These are phyloP conservation scores for Lipomyces orientalis DNA, from an alignment of 805 yeast species.

Conservation along the genomic window DNA sequence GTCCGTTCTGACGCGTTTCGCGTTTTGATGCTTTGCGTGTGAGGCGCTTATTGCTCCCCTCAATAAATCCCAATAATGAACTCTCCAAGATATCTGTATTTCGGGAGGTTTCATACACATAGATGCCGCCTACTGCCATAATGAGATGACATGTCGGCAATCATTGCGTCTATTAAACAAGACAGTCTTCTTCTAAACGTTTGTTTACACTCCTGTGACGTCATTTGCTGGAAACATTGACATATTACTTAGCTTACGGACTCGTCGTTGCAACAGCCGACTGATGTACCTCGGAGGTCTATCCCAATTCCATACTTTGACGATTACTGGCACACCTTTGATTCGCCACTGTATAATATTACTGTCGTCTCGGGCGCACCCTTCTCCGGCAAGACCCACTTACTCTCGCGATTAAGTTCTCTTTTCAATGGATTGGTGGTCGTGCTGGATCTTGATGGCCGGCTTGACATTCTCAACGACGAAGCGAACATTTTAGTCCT, in stretches of 20 bases:
- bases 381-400: conserved; percentile 29
- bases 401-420: conserved; percentile 17
- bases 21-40: too few species aligned
- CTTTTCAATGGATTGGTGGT: conserved; percentile 12
- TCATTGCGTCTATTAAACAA: background rate
- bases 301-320: conserved; percentile 20
- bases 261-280: background rate
- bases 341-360: conserved; percentile 7
- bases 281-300: background rate
- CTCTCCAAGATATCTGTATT: background rate
- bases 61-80: too few species aligned
- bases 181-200: background rate
- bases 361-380: conserved; percentile 28
- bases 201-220: background rate
- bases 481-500: conserved; percentile 7
- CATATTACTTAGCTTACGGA: background rate
- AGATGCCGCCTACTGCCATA: background rate
- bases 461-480: conserved; percentile 8
- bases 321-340: conserved; percentile 4
- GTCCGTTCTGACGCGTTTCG: too few species aligned
- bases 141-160: conserved; percentile 7
- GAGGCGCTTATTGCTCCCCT: too few species aligned
- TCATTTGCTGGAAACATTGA: background rate
- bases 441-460: conserved; percentile 35
- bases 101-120: background rate